These are phyloP conservation scores for Pharnaceum exiguum DNA, from an alignment of 148 eudicot genomes.

Conservation along the genomic window DNA sequence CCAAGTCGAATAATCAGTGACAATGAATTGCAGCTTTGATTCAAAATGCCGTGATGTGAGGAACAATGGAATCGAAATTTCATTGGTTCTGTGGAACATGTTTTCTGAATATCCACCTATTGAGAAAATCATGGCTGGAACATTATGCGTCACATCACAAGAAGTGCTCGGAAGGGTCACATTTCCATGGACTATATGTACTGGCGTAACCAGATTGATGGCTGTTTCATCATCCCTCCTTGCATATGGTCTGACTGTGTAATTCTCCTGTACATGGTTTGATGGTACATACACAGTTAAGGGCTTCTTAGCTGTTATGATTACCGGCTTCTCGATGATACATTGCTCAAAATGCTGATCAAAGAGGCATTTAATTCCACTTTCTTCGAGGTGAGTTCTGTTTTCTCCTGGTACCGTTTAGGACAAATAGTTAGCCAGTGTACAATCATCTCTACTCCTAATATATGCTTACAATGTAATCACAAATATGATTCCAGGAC, in stretches of 20 bases:
- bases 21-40: conserved; percentile 27
- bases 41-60: conserved; percentile 40
- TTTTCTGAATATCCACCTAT: conserved; percentile 47
- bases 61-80: conserved; percentile 51
- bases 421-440: background rate
- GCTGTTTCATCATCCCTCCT: conserved; percentile 24
- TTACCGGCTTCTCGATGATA: conserved; percentile 23
- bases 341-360: conserved; percentile 26
- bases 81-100: conserved; percentile 48
- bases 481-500: background rate
- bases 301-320: conserved; percentile 18
- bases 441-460: background rate
- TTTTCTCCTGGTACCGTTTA: conserved; percentile 20
- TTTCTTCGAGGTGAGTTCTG: conserved; percentile 22
- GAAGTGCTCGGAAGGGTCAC: conserved; percentile 2
- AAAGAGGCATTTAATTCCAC: conserved; percentile 31
- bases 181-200: conserved; percentile 27
- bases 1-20: conserved; percentile 30
- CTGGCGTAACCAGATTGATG: conserved; percentile 28
- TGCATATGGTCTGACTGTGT: conserved; percentile 36
- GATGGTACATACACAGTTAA: conserved; percentile 19
- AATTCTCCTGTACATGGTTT: conserved; percentile 1
- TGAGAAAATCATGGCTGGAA: conserved; percentile 58
- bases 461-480: background rate
- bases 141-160: conserved; percentile 39